Conservation (phyloP, 345 rosid genomes). For the Populus ilicifolia region DNA sequence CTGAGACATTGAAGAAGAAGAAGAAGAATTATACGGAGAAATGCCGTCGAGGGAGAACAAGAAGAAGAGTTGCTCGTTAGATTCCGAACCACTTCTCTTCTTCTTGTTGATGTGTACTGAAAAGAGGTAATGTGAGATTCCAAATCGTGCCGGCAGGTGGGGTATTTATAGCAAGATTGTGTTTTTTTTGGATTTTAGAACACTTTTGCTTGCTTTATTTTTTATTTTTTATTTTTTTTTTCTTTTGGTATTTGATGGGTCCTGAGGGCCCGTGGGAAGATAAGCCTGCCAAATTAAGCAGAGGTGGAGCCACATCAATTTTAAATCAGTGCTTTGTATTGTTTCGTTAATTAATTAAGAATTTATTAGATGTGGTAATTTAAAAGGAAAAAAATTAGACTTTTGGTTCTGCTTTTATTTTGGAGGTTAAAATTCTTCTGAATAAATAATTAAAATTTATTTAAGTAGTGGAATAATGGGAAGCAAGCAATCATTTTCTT, state of each 20-base stretch:
- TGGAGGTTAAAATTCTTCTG: too few relatives aligned
- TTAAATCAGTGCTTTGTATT: background rate
- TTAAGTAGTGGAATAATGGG: too few relatives aligned
- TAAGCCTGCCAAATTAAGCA: constrained; percentile 4
- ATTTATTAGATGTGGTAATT: too few relatives aligned
- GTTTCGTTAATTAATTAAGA: background rate
- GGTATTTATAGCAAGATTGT: constrained; percentile 19
- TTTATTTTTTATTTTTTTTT: too few relatives aligned
- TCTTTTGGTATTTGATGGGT: background rate
- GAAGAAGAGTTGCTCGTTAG: background rate
- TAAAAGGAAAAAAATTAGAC: too few relatives aligned
- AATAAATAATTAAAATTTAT: too few relatives aligned
- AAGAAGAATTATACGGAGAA: background rate
- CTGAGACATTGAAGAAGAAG: constrained; percentile 33
- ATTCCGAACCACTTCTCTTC: background rate
- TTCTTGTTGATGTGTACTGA: constrained; percentile 17
- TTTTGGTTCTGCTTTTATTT: too few relatives aligned
- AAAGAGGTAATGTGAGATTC: background rate
- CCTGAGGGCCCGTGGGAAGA: background rate
- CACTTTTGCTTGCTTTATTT: too few relatives aligned
- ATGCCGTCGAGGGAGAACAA: background rate
- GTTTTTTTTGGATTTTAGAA: background rate
- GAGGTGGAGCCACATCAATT: background rate
- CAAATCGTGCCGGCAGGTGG: background rate
- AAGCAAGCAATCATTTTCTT: too few relatives aligned